A percentile compares a stretch with the other conserved stretches of the same genome.
Evolutionary conservation across 345 rosid species (phyloP).

Genomic region (Rhodomyrtus tomentosa): DNA sequence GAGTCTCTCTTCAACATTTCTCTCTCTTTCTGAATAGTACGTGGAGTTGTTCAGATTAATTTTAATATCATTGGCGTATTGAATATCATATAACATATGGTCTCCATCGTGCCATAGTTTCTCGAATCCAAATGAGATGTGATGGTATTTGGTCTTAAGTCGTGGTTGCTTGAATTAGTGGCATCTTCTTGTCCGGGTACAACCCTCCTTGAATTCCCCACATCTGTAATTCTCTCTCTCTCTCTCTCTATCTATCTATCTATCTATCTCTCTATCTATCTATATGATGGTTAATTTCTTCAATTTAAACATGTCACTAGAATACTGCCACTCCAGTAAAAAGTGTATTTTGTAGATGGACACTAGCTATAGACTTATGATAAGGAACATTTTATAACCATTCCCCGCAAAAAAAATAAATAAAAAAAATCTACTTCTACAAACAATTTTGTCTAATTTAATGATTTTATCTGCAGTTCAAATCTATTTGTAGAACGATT

Average conservation of each 20-base stretch:
- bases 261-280: background rate
- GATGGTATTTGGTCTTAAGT: slow-evolving; percentile 43
- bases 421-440: background rate
- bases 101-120: background rate
- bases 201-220: background rate
- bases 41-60: background rate
- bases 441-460: background rate
- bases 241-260: background rate
- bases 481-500: background rate
- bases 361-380: background rate
- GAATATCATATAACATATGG: background rate
- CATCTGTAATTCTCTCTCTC: background rate
- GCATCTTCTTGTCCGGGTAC: slow-evolving; percentile 20
- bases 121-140: slow-evolving; percentile 20
- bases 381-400: background rate
- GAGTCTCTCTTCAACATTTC: background rate
- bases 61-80: background rate
- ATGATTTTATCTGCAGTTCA: background rate
- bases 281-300: background rate
- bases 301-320: background rate
- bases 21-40: background rate
- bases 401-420: background rate
- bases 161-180: slow-evolving; percentile 44
- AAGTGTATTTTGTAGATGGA: background rate
- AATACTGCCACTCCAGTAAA: background rate